Evolutionary conservation across 1,284 basidiomycete genomes (phyloP).

Genomic region (Stygiomarasmius scandens): DNA sequence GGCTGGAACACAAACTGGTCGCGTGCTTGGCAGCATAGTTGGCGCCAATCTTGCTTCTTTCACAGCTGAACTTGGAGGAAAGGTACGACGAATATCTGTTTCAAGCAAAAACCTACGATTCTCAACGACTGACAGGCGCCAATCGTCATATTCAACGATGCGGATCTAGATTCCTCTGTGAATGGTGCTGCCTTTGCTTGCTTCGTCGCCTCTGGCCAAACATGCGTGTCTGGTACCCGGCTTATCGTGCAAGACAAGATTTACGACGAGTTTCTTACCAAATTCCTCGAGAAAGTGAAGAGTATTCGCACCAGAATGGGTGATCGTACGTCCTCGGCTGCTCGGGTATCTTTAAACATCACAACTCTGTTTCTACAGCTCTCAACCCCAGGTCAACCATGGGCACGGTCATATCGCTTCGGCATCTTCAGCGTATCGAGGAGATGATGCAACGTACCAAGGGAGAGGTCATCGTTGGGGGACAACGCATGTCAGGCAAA

Average conservation of each 20-base stretch:
- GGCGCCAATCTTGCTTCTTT: conserved; percentile 72
- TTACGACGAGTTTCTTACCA: conserved; percentile 66
- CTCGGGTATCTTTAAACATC: too few relatives aligned
- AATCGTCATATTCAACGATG: conserved; percentile 76
- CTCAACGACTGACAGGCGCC: conserved; percentile 55
- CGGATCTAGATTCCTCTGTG: conserved; percentile 67
- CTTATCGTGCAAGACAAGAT: conserved; percentile 70
- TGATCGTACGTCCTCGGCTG: conserved; percentile 66
- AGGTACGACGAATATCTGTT: conserved; percentile 42
- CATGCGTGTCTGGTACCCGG: conserved; percentile 80
- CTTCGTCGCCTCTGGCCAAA: conserved; percentile 84
- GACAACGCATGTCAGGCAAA: conserved; percentile 58
- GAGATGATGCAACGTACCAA: conserved; percentile 65
- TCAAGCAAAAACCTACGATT: conserved; percentile 1
- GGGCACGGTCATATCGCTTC: conserved; percentile 73
- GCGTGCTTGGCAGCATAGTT: conserved; percentile 68
- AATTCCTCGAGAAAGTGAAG: conserved; percentile 63
- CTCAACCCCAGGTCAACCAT: conserved; percentile 69
- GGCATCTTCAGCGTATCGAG: conserved; percentile 67
- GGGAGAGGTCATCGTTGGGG: conserved; percentile 64
- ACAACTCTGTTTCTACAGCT: conserved; percentile 58
- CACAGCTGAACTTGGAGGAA: conserved; percentile 83
- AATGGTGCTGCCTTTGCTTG: conserved; percentile 83
- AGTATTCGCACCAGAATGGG: conserved; percentile 73
- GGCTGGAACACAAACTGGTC: conserved; percentile 79